Evolutionary conservation across 495 filamentous ascomycete genomes (phyloP), one percentile per base, ranked within the genome.

Genomic region (Halenospora varia): DNA sequence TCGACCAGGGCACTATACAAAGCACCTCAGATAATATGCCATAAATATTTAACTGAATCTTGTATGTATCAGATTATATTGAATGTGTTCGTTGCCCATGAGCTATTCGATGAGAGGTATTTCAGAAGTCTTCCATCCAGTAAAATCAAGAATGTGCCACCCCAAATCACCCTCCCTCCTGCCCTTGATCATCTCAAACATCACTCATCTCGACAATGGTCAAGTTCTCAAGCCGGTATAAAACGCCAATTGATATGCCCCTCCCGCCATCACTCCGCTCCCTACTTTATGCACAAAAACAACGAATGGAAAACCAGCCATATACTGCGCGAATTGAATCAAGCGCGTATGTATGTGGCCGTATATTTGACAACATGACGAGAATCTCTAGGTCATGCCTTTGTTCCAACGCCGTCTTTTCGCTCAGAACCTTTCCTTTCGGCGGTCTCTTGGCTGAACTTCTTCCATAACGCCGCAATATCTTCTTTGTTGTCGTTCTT

Each of bases 401-500:
- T 79, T 63, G 62, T 65, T 40, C 59, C 60, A 8, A 63, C 65
- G 15, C 62, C 62, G 23, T 63, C 62, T 48, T 65, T 65, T 2
- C 62, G 53, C 41, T 65, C 62, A 13, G 56, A 25, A 25, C 24
- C 19, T 59, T 61, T 65, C 54, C 59, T 42, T 15, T 59, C 62
- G 35, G 49, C 51, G 26, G 44, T 48, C 35, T 62, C 58, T n/a
- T 52, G 25, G 44, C 50, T 58, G 17, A 58, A 66, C 53, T 68
- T 68, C 55, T 65, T 65, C 57, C 55, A 68, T 48, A 68, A 48
- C 2, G 20, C 51, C 13, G 57, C 65, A 22, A 80, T 71, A 41
- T 78, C 75, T 25, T 77, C 76, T 56, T 75, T 77, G 49, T 76
- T 76, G 57, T 78, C 88, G 54, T 89, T 92, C 80, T 96, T 97